Conservation (phyloP, 139 green algal species). For the Chlamydomonas sphaeroides region DNA sequence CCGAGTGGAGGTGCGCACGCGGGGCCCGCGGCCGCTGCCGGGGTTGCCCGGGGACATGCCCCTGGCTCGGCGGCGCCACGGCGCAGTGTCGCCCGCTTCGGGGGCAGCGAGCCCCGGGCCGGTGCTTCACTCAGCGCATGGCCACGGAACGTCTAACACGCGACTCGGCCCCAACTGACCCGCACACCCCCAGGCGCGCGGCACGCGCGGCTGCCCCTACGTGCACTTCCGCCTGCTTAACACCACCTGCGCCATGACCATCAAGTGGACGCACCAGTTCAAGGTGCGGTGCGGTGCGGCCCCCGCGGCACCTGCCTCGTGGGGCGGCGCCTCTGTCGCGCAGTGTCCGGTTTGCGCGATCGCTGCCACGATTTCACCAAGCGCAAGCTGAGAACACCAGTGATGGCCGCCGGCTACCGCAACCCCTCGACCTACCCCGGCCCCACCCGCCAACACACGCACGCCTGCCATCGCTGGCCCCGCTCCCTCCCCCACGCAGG, state of each 20-base stretch:
- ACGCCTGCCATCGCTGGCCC: neutral
- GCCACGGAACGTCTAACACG: no score
- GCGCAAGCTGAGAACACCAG: neutral
- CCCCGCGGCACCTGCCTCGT: neutral
- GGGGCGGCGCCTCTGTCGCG: neutral
- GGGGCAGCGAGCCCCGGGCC: no score
- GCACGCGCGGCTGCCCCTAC: neutral
- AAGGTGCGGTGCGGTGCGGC: neutral
- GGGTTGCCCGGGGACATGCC: no score
- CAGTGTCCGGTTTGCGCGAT: neutral
- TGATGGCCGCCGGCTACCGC: neutral
- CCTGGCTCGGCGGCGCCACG: no score
- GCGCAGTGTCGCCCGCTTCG: no score
- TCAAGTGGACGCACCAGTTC: constrained; percentile 20
- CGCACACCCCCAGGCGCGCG: no score
- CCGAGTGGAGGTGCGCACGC: neutral
- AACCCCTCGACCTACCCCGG: no score
- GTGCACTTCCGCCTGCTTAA: neutral
- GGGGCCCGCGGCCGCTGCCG: no score
- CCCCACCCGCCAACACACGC: no score
- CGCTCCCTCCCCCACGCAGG: neutral
- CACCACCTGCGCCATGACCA: constrained; percentile 16
- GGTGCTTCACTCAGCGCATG: no score
- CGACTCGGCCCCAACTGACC: no score
- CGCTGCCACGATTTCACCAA: neutral